Base-by-base conservation (phyloP, 2,329 filamentous ascomycete genomes). In the Aspergillus udagawae region DNA sequence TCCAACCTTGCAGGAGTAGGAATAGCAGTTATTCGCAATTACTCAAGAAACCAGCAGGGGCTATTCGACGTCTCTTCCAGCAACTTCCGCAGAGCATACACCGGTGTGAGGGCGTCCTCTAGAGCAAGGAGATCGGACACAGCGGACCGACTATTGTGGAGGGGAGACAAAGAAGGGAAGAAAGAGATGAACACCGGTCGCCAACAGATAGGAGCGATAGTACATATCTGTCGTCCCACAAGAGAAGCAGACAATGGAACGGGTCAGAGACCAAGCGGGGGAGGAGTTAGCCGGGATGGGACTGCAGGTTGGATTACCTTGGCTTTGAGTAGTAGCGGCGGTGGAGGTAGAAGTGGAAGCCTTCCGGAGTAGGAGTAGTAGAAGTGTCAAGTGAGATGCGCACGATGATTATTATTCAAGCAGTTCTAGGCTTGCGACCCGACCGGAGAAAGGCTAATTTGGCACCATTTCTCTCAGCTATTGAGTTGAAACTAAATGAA, bases 221-320 rank as follows among this genome's bases (percentile, higher is more conserved):
- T 55, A 60, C 58, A 63, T 64, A 52, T 60, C 59, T 62, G 55
- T 59, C 60, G 63, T 65, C 59, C 57, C 63, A 65, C 61, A 35
- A 55, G 58, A 58, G 21, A 51, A 49, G 47, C 45, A 54, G 49
- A 17, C 32, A 20, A 55, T 52, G 41, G 49, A 47, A 49, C 21
- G 44, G 38, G 20, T 28, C 47, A 45, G 28, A 49, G 44, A 54
- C 44, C 45, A 54, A 54, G 51, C 48, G 48, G 51, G 50, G 48
- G 21, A 44, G 29, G 48, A 47, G 42, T 48, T 49, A 23, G n/a
- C 25, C 20, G 55, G 45, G 51, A 50, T 28, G 32, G 35, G n/a
- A 48, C 29, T 45, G 23, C 10, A 47, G 44, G 21, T 47, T 47
- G 44, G 44, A 47, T 21, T 25, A 23, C 20, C 20, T 25, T 27